phyloP scores from a whole-genome alignment of 148 eudicot species.

The Cornus controversa region DNA sequence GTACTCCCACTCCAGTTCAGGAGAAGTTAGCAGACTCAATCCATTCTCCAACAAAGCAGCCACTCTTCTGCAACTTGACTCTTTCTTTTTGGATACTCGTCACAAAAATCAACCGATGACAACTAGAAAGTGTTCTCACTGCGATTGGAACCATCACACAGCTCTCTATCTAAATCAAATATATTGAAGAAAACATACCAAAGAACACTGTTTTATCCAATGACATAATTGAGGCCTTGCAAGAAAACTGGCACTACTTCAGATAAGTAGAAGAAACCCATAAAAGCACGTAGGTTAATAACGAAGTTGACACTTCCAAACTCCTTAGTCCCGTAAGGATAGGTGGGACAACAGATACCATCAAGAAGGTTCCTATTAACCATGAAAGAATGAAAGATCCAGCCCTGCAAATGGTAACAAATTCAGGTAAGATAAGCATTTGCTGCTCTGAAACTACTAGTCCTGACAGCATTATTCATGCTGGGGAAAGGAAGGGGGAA shows the following conservation, averaged over 20 bases:
- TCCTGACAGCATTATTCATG: background rate
- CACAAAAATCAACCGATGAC: background rate
- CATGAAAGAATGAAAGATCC: conserved; percentile 85
- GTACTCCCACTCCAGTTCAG: background rate
- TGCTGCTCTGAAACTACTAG: background rate
- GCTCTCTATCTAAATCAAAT: background rate
- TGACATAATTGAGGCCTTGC: conserved; percentile 19
- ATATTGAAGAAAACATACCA: background rate
- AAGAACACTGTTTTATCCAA: background rate
- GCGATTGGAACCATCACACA: background rate
- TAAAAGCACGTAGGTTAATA: conserved; percentile 75
- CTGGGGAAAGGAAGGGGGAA: background rate
- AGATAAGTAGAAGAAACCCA: conserved; percentile 90
- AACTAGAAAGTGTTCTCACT: background rate
- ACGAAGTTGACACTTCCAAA: conserved; percentile 85
- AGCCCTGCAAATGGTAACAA: conserved; percentile 53
- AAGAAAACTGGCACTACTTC: conserved; percentile 31
- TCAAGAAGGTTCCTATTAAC: conserved; percentile 88
- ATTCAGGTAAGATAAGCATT: background rate
- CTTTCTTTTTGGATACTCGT: background rate
- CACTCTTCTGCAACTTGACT: background rate
- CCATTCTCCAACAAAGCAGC: background rate
- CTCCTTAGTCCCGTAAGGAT: conserved; percentile 81
- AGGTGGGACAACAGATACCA: conserved; percentile 95
- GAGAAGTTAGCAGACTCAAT: background rate